Conservation (phyloP, 2,329 filamentous ascomycete genomes). For the Keithomyces neogunnii region DNA sequence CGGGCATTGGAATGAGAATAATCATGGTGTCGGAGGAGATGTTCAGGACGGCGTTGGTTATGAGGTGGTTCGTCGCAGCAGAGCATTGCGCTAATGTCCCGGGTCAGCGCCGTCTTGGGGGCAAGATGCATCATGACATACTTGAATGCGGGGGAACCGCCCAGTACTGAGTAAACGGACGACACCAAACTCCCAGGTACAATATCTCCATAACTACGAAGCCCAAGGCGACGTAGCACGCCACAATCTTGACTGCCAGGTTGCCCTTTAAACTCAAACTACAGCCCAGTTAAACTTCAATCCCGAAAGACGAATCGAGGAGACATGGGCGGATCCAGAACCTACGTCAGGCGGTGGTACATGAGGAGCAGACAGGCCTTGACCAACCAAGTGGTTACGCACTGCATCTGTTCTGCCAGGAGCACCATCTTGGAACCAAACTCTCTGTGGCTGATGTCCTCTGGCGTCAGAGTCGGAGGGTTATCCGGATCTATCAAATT, state of each 20-base stretch:
- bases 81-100: slow-evolving; percentile 43
- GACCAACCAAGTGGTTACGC: slow-evolving; percentile 47
- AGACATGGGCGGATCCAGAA: slow-evolving; percentile 3
- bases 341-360: slow-evolving; percentile 46
- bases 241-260: slow-evolving; percentile 38
- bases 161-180: slow-evolving; percentile 49
- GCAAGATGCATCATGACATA: slow-evolving; percentile 13
- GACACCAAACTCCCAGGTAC: slow-evolving; percentile 44
- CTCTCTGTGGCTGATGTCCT: slow-evolving; percentile 31
- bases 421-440: slow-evolving; percentile 54
- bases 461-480: slow-evolving; percentile 29
- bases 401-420: slow-evolving; percentile 53
- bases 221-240: slow-evolving; percentile 35
- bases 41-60: slow-evolving; percentile 51
- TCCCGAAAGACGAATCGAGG: background rate
- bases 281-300: background rate
- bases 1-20: slow-evolving; percentile 46
- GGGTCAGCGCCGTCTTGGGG: background rate
- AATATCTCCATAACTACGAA: slow-evolving; percentile 43
- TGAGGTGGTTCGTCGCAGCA: slow-evolving; percentile 46
- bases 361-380: slow-evolving; percentile 50
- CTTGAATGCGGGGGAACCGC: slow-evolving; percentile 42
- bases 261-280: slow-evolving; percentile 39
- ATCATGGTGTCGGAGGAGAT: slow-evolving; percentile 53
- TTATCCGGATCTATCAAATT: slow-evolving; percentile 49